phyloP scores from a whole-genome alignment of 345 rosid genomes.

The Mercurialis annua region DNA sequence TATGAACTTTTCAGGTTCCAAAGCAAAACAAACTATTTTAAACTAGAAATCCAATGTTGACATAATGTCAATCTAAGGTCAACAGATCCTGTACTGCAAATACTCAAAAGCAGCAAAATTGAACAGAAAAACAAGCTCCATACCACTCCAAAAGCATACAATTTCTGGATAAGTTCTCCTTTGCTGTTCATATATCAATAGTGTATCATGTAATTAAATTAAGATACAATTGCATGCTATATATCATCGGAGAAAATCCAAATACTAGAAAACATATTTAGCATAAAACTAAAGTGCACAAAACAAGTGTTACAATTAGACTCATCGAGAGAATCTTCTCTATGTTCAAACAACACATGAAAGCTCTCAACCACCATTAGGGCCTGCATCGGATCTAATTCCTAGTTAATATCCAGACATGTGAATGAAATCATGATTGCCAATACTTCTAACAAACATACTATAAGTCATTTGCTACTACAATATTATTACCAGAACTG shows the following conservation, averaged over 20 bases:
- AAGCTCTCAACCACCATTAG: not conserved
- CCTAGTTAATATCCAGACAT: not conserved
- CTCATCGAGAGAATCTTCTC: not conserved
- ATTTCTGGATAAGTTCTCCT: too few relatives aligned
- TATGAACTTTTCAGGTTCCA: not conserved
- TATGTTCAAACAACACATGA: too few relatives aligned
- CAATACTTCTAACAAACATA: not conserved
- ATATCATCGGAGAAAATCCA: not conserved
- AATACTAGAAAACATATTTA: not conserved
- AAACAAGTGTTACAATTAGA: not conserved
- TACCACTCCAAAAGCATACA: too few relatives aligned
- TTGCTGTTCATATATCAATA: not conserved
- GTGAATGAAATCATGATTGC: not conserved
- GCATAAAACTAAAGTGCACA: not conserved
- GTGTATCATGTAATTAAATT: not conserved
- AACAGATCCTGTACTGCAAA: not conserved
- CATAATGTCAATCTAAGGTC: not conserved
- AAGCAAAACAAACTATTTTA: not conserved
- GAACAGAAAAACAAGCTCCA: not conserved
- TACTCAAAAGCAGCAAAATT: not conserved
- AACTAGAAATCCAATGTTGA: not conserved
- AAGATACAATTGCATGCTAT: not conserved
- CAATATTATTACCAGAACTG: not conserved
- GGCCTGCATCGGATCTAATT: not conserved
- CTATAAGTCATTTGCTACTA: not conserved